A percentile compares a stretch with the other conserved stretches of the same genome.
These are phyloP conservation scores for Penicillium expansum DNA, from an alignment of 2,329 filamentous ascomycete species.

Conservation along the genomic window DNA sequence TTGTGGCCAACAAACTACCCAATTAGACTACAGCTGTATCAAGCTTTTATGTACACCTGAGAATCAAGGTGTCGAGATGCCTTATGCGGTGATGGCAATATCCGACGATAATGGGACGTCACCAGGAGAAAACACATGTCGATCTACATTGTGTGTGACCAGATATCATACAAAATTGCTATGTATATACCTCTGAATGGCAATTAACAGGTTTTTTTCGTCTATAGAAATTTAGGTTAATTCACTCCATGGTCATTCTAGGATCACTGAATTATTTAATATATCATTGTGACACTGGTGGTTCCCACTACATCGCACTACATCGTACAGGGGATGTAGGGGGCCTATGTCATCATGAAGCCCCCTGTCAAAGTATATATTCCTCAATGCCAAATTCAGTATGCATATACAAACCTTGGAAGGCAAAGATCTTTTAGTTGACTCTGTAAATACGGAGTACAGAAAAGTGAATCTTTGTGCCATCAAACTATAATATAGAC, in stretches of 20 bases:
- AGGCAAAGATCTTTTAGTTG: not conserved
- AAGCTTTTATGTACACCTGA: not conserved
- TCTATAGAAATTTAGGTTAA: not conserved
- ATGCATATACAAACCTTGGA: not conserved
- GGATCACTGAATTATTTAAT: not conserved
- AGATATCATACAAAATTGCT: not conserved
- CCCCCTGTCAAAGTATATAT: no score
- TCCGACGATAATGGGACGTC: no score
- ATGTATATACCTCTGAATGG: not conserved
- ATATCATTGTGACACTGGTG: not conserved
- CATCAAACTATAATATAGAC: not conserved
- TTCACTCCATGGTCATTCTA: not conserved
- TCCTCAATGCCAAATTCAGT: not conserved
- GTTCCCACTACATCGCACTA: not conserved
- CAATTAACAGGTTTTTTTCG: no score
- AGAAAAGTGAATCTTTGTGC: not conserved
- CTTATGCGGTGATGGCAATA: not conserved
- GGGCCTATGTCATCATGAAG: no score
- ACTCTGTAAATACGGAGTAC: not conserved
- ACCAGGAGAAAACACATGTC: not conserved
- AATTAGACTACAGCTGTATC: not conserved
- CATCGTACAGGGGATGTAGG: no score
- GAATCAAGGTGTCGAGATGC: not conserved
- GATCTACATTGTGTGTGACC: not conserved
- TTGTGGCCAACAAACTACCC: not conserved